Base-by-base conservation (phyloP, 208 protist genomes). In the Trypanosomatidae sp. region DNA sequence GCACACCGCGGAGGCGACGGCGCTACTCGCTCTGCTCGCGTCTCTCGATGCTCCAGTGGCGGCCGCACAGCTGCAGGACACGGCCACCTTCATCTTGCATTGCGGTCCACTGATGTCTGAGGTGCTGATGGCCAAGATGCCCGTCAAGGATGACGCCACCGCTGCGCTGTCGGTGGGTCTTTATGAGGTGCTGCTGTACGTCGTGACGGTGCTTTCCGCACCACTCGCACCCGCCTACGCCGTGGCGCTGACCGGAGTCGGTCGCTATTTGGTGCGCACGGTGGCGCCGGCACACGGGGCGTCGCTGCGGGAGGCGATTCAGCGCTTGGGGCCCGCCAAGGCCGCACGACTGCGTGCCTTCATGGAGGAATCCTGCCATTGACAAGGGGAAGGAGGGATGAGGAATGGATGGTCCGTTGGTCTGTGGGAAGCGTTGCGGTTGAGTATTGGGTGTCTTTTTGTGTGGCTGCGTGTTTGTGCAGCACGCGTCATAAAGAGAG, bases 271-370 rank as follows among this genome's bases (percentile, higher is more conserved):
- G 25, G 80, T 83, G 43, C 70, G 79, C 52, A 68, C 65, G 49
- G 68, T 92, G 44, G 80, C 84, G 49, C 66, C 47, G 25, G 49
- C 77, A 8, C 62, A 86, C 52, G 66, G 80, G 9, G 25, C 47
- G 33, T 74, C 83, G 66, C 65, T 95, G 71, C 77, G 77, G n/a
- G 72, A 33, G 43, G 86, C 79, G 13, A 92, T 95, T 81, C 91
- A 85, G 47, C 73, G 64, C 2, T 74, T 95, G 0, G 71, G 66
- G 0, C 15, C 67, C 0, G 73, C 73, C 13, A 82, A 87, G 30
- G 86, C 83, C 6, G 44, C 71, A n/a, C 43, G 62, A 66, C 79
- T 95, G 71, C 79, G 91, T 30, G 39, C 59, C 50, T 88, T 95
- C 66, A 92, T 95, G 91, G 81, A 91, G 56, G 73, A 68, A 60